Base-by-base conservation (phyloP, 164 flowering plant species). In the Vitis amurensis region DNA sequence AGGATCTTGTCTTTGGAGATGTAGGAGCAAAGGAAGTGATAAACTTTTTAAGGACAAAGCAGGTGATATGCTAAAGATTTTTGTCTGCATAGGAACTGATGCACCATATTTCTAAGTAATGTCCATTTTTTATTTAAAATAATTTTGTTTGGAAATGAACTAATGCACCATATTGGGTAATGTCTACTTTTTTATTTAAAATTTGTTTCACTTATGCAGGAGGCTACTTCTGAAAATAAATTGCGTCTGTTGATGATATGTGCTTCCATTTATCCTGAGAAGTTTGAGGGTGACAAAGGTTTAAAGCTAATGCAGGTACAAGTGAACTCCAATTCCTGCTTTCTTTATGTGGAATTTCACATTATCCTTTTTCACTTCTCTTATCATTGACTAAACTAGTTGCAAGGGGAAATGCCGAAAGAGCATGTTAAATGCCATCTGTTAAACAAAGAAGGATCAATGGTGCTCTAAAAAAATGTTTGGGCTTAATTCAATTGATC, bases 1-100 rank as follows among this genome's bases (percentile, higher is more conserved):
- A 85, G 71, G 85, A 85, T 77, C 80, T 85, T 70, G 86, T 84
- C 59, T 84, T 84, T 78, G 86, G 88, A 19, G 88, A 85, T 79
- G 86, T 84, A 10, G 88, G 80, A 67, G 79, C 83, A 11, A 85
- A 85, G 71, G 88, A 83, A 23, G 81, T 85, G 10, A 85, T 83
- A 50, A 81, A 61, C 58, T 85, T 71, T 70, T 49, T 83, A 63
- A 80, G 86, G 76, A 77, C 77, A 50, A 81, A 75, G 17, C 81
- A 76, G 82, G 85, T 84, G 55, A 66, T 48, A 17, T 47, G 47
- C 31, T 50, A 59, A 15, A 9, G 27, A 17, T 44, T 58, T 53
- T 9, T 3, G 8, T 65, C 55, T 67, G 13, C 58, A 29, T 37
- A 15, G 8, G 15, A 8, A 11, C 16, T 55, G 23, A 15, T 58